A percentile compares a stretch with the other conserved stretches of the same genome.
Evolutionary conservation across 495 filamentous ascomycete species (phyloP).

Genomic region (Parachaetomium inaequale): DNA sequence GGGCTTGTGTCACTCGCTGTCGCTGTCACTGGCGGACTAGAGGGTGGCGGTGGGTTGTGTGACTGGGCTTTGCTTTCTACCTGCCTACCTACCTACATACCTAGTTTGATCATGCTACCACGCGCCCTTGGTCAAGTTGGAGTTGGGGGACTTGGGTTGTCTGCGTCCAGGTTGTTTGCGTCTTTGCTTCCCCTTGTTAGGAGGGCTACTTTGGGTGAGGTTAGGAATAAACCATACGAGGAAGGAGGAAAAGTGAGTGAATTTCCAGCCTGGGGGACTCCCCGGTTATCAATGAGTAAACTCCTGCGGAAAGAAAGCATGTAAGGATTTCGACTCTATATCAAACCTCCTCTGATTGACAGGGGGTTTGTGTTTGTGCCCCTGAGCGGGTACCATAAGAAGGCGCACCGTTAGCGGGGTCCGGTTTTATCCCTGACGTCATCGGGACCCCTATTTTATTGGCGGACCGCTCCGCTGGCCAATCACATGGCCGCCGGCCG

Average conservation of each 20-base stretch:
- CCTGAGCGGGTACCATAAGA: background rate
- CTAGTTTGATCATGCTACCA: background rate
- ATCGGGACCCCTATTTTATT: background rate
- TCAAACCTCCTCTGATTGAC: too few species aligned
- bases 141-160: background rate
- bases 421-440: background rate
- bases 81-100: too few species aligned
- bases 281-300: too few species aligned
- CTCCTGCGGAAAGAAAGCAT: too few species aligned
- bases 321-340: too few species aligned
- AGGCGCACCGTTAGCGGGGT: background rate
- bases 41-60: background rate
- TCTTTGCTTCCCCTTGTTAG: background rate
- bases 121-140: background rate
- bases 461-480: background rate
- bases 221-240: too few species aligned
- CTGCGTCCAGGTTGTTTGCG: background rate
- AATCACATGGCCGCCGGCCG: background rate
- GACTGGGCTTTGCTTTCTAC: background rate
- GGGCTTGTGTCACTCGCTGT: background rate
- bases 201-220: too few species aligned
- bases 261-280: too few species aligned
- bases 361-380: background rate
- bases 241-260: too few species aligned
- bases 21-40: background rate